phyloP scores from a whole-genome alignment of 495 filamentous ascomycete genomes.

The Cercophora newfieldiana region DNA sequence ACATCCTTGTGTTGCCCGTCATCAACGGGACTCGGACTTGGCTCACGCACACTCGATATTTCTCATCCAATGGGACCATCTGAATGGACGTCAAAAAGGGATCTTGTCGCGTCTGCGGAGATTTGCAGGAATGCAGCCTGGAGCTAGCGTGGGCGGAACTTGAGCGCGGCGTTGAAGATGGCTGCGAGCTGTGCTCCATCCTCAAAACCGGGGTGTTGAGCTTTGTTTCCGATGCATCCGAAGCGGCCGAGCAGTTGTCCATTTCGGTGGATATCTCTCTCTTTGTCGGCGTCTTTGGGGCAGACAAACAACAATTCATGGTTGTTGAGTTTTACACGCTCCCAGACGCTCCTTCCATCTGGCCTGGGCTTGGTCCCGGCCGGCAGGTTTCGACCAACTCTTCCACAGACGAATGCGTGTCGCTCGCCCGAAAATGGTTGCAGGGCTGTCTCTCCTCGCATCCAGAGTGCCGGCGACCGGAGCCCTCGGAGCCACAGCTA shows the following conservation, averaged over 20 bases:
- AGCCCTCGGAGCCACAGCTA: background rate
- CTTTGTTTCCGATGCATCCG: background rate
- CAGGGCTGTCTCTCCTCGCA: background rate
- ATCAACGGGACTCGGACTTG: too few species aligned
- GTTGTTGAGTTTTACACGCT: conserved; percentile 4
- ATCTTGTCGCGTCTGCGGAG: background rate
- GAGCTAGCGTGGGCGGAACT: background rate
- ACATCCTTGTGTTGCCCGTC: too few species aligned
- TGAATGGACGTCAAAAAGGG: background rate
- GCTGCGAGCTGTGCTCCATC: background rate
- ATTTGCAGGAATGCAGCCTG: background rate
- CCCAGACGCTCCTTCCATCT: background rate
- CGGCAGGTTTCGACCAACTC: conserved; percentile 1
- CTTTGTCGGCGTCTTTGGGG: background rate
- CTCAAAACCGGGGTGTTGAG: background rate
- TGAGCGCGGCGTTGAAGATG: background rate
- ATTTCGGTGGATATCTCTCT: background rate
- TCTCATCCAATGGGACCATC: too few species aligned
- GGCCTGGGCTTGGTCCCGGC: background rate
- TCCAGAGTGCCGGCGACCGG: background rate
- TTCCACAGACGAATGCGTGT: background rate
- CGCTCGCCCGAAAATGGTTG: background rate
- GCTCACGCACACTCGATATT: too few species aligned
- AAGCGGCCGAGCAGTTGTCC: background rate
- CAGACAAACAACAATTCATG: background rate